Percentiles rank a stretch among this genome's conserved stretches.
These are phyloP conservation scores for Paramecium bursaria DNA, from an alignment of 73 alveolate genomes.

Conservation along the genomic window DNA sequence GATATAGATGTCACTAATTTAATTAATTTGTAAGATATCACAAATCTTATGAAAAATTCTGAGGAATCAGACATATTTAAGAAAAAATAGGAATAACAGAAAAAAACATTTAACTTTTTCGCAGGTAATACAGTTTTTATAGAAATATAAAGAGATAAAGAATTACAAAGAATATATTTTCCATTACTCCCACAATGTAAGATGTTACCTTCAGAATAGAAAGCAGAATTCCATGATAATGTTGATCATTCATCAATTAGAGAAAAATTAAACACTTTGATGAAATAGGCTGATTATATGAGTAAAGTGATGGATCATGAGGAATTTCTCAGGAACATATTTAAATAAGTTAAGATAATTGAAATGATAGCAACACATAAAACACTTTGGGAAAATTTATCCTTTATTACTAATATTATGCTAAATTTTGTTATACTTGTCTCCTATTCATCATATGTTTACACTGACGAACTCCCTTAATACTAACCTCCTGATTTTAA, in stretches of 20 bases:
- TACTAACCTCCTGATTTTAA: constrained; percentile 10
- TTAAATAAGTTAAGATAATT: constrained; percentile 51
- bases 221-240: constrained; percentile 53
- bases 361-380: constrained; percentile 67
- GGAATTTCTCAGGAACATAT: constrained; percentile 56
- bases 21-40: constrained; percentile 7
- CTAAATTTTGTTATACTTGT: constrained; percentile 47
- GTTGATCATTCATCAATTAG: constrained; percentile 65
- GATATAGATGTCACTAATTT: constrained; percentile 3
- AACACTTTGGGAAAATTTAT: constrained; percentile 63
- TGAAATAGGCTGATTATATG: constrained; percentile 57
- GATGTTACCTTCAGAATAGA: constrained; percentile 63
- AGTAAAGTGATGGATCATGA: constrained; percentile 70
- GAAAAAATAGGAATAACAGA: constrained; percentile 31
- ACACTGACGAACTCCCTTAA: not conserved
- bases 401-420: constrained; percentile 54
- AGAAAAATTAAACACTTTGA: constrained; percentile 47
- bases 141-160: constrained; percentile 60
- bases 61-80: constrained; percentile 54
- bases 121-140: constrained; percentile 40
- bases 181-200: constrained; percentile 67
- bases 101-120: constrained; percentile 54
- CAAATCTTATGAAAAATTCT: no score
- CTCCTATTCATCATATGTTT: constrained; percentile 46
- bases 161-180: constrained; percentile 56